A percentile compares a stretch with the other conserved stretches of the same genome.
phyloP scores from a whole-genome alignment of 2,329 filamentous ascomycete species.

The Pestalotiopsis sp. region DNA sequence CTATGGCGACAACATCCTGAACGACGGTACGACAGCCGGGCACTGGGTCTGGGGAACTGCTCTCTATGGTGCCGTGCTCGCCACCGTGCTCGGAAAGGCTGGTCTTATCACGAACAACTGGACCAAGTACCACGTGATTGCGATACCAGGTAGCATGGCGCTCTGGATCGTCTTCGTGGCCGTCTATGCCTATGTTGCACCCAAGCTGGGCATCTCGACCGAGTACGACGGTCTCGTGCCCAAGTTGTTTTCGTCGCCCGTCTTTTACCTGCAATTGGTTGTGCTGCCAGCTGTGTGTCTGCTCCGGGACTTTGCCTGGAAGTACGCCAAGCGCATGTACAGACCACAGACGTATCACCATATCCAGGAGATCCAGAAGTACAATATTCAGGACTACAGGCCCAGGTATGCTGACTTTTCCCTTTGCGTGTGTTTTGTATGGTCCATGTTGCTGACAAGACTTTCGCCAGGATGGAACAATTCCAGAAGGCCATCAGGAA shows the following conservation, averaged over 20 bases:
- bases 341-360: conserved; percentile 94
- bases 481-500: conserved; percentile 99
- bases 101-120: conserved; percentile 95
- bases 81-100: conserved; percentile 93
- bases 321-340: conserved; percentile 98
- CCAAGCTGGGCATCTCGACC: conserved; percentile 75
- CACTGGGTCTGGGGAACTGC: conserved; percentile 98
- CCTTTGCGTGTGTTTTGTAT: background rate
- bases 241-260: conserved; percentile 74
- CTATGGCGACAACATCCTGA: conserved; percentile 75
- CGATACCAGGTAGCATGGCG: conserved; percentile 89
- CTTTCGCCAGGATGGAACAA: conserved; percentile 81
- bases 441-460: conserved; percentile 20
- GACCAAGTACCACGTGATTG: conserved; percentile 97
- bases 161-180: conserved; percentile 93
- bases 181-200: conserved; percentile 83
- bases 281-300: conserved; percentile 81
- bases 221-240: conserved; percentile 88
- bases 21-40: conserved; percentile 79
- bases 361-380: conserved; percentile 99
- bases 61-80: conserved; percentile 91
- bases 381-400: conserved; percentile 98
- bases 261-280: conserved; percentile 91
- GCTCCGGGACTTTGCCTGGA: conserved; percentile 89
- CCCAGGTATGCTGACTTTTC: conserved; percentile 68